Conservation (phyloP, 139 green algal species). For the Ulvella scutata region DNA sequence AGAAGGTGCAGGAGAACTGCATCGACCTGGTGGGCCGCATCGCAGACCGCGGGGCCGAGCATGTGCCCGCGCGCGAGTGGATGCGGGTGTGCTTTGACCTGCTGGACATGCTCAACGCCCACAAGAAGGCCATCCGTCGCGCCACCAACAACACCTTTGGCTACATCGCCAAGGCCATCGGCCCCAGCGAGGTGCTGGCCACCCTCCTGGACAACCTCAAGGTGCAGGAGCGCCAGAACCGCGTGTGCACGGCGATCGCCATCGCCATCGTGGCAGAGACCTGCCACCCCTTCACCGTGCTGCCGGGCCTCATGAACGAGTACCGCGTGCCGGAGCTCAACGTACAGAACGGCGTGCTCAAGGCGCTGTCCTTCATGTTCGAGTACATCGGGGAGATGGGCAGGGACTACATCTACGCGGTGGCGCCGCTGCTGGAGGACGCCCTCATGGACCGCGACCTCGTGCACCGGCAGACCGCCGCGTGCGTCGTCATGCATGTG, state of each 20-base stretch:
- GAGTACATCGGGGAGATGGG: constrained; percentile 99
- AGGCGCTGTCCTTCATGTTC: constrained; percentile 98
- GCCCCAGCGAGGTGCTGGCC: constrained; percentile 86
- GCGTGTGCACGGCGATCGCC: constrained; percentile 97
- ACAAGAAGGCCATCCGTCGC: constrained; percentile 91
- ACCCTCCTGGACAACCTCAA: constrained; percentile 99
- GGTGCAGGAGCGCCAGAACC: constrained; percentile 97
- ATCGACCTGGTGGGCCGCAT: constrained; percentile 97
- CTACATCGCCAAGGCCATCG: constrained; percentile 98
- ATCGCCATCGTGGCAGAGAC: constrained; percentile 99
- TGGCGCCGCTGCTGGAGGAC: constrained; percentile 89
- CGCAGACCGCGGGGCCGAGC: constrained; percentile 88
- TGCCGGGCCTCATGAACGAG: constrained; percentile 98
- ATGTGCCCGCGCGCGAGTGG: constrained; percentile 95
- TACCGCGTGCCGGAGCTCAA: constrained; percentile 95
- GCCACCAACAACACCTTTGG: constrained; percentile 99
- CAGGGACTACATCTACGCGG: constrained; percentile 98
- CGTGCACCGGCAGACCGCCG: constrained; percentile 93
- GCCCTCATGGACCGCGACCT: constrained; percentile 90
- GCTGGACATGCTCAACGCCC: constrained; percentile 91
- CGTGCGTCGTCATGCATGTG: constrained; percentile 81
- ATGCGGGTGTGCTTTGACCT: constrained; percentile 99
- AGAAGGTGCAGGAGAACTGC: constrained; percentile 90
- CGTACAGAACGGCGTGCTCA: constrained; percentile 97
- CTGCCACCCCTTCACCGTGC: constrained; percentile 96